Base-by-base conservation (phyloP, 257 asterid species). In the Ligustrum vulgare region DNA sequence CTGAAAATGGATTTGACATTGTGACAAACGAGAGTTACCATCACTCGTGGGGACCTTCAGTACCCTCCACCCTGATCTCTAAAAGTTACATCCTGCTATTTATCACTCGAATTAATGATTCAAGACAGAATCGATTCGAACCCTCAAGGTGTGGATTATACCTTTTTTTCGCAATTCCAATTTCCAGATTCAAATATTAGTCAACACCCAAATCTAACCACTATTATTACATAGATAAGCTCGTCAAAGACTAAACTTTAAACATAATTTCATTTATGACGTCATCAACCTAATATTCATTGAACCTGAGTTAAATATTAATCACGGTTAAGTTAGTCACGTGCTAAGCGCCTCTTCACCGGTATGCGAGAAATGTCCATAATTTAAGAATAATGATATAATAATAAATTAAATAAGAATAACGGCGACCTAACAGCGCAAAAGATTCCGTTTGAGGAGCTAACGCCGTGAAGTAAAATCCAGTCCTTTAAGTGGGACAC, bases 331-430 rank as follows among this genome's bases (percentile, higher is more conserved):
- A 78, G 51, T 41, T 60, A 75, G 72, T 73, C 82, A 81, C 76
- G 43, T 75, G 81, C 84, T 76, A 76, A 43, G 75, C 22, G 75
- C 81, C 80, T 76, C 45, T 43, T 60, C 64, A 70, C 80, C 35
- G 70, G 78, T 75, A 75, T 56, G 83, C 80, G 77, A 85, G 86
- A 80, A 85, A 72, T 76, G 80, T 77, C 83, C 77, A 64, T 73
- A 72, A 74, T 74, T 58, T 56, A 20, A 56, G 12, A 51, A 79
- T 64, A 67, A 76, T 45, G 37, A 77, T 78, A 69, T 32, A 81
- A 77, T 36, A 70, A 20, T 20, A 20, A 78, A 58, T 18, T 13
- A 67, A 28, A 71, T 60, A 35, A 64, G 23, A 31, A 58, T 35
- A 39, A 45, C 64, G 62, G 65, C 77, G 32, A 76, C 51, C 78